phyloP scores from a whole-genome alignment of 2,329 filamentous ascomycete genomes.

The Talaromyces sp. region DNA sequence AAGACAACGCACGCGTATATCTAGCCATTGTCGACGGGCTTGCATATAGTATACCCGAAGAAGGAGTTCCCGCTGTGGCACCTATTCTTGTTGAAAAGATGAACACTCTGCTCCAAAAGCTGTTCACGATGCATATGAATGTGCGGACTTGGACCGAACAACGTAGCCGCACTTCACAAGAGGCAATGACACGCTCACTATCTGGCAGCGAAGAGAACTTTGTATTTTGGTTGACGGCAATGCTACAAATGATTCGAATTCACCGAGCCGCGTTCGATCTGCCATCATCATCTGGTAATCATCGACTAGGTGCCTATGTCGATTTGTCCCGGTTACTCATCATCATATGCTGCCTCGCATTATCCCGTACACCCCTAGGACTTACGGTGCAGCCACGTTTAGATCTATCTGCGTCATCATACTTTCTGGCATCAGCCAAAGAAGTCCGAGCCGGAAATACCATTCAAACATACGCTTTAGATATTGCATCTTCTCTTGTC shows the following conservation, averaged over 20 bases:
- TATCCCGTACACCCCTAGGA: slow-evolving; percentile 36
- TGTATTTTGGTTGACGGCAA: slow-evolving; percentile 41
- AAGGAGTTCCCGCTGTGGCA: slow-evolving; percentile 31
- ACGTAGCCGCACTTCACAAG: slow-evolving; percentile 17
- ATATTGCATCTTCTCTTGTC: slow-evolving; percentile 44
- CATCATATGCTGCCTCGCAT: slow-evolving; percentile 40
- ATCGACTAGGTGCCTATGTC: slow-evolving; percentile 25
- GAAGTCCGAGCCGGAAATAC: slow-evolving; percentile 32
- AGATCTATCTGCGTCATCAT: slow-evolving; percentile 29
- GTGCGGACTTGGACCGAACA: slow-evolving; percentile 23
- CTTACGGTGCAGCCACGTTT: slow-evolving; percentile 31
- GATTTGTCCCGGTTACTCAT: slow-evolving; percentile 39
- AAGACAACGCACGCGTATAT: slow-evolving; percentile 36
- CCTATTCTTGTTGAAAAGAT: slow-evolving; percentile 41
- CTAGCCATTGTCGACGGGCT: slow-evolving; percentile 40
- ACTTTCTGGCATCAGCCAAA: slow-evolving; percentile 22
- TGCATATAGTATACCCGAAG: slow-evolving; percentile 36
- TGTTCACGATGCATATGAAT: slow-evolving; percentile 30
- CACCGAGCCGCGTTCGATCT: slow-evolving; percentile 38
- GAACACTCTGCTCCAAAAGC: slow-evolving; percentile 38
- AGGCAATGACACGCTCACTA: slow-evolving; percentile 21
- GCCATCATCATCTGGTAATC: slow-evolving; percentile 24
- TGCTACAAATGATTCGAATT: slow-evolving; percentile 40
- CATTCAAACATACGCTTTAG: slow-evolving; percentile 42
- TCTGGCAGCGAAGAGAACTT: slow-evolving; percentile 31